These are phyloP conservation scores for Trichophyton schoenleinii DNA, from an alignment of 2,329 filamentous ascomycete species.

Conservation along the genomic window DNA sequence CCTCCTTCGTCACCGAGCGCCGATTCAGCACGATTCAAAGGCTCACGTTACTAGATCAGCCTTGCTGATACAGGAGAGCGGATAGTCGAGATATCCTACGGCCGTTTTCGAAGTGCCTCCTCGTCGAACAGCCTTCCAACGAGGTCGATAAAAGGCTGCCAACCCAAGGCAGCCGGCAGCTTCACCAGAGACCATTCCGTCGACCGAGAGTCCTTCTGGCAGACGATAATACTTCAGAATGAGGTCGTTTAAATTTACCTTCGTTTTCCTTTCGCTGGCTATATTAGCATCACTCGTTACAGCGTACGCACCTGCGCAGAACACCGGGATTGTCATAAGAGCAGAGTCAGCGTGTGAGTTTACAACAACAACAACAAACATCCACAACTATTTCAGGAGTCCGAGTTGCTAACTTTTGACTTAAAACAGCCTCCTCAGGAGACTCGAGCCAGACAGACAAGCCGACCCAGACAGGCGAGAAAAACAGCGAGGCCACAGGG, in stretches of 20 bases:
- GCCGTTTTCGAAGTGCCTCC: neutral
- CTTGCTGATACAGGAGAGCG: neutral
- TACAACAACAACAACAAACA: too few species aligned
- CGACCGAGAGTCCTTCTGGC: neutral
- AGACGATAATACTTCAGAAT: constrained; percentile 17
- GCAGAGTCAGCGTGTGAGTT: neutral
- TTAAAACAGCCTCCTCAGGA: neutral
- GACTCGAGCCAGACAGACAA: neutral
- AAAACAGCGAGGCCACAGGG: constrained; percentile 12
- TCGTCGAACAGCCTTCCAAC: neutral
- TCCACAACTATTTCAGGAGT: neutral
- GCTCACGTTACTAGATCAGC: neutral
- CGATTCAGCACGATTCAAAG: neutral
- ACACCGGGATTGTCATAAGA: constrained; percentile 15
- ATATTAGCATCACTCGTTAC: constrained; percentile 22
- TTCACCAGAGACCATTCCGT: neutral
- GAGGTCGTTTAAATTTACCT: constrained; percentile 22
- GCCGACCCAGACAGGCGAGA: constrained; percentile 12
- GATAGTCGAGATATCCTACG: neutral
- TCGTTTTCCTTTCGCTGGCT: constrained; percentile 23
- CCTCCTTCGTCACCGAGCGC: neutral
- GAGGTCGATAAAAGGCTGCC: neutral
- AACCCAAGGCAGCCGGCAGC: neutral
- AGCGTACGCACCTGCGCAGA: constrained; percentile 14
- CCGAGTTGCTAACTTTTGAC: neutral